Evolutionary conservation across 2,329 filamentous ascomycete genomes (phyloP), one percentile per base, ranked within the genome.

Genomic region (Acrodontium crateriforme): DNA sequence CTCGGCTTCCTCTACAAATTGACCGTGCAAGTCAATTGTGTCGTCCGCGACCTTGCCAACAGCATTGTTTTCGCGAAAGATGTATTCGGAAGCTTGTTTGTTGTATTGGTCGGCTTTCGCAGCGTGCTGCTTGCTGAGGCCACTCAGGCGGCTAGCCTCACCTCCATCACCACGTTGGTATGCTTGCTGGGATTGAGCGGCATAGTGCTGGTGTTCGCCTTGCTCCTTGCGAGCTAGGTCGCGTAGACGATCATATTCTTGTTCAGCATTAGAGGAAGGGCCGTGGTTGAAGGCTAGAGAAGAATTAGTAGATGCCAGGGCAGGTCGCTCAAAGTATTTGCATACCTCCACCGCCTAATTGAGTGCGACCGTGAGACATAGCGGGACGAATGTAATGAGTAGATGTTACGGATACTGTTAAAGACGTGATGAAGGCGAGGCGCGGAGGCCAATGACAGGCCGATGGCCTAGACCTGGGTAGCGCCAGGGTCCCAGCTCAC

Each of bases 1-100:
- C 62, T 93, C 84, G 4, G 89, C 89, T 61, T 95, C 89, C 52
- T 93, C 82, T 34, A 93, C 85, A 47, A 78, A 94, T 50, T 91
- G 79, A 3, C 89, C 89, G 54, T 98, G 89, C 25, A 98, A 65
- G 58, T 98, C 89, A 44, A 98, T 85, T 6, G 79, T 83, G 56
- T 95, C 87, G 21, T 64, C 63, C 10, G 71, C 67, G 7, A 92
- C 78, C 36, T 78, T 73, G 11, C 73, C 80, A 3, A 64, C 55
- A 12, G 80, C 75, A 52, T 95, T 95, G 63, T 94, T 94, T 59
- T 87, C 83, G 21, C 84, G 77, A 63, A 98, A 94, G 52, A 95
- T 95, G 56, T 71, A 92, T 34, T 94, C 81, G 34, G 81, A 82
- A 2, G 89, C 89, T 55, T 93, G 83, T 40, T 71, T 74, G 64